phyloP scores from a whole-genome alignment of 306 rosid species.

The Biancaea sappan region DNA sequence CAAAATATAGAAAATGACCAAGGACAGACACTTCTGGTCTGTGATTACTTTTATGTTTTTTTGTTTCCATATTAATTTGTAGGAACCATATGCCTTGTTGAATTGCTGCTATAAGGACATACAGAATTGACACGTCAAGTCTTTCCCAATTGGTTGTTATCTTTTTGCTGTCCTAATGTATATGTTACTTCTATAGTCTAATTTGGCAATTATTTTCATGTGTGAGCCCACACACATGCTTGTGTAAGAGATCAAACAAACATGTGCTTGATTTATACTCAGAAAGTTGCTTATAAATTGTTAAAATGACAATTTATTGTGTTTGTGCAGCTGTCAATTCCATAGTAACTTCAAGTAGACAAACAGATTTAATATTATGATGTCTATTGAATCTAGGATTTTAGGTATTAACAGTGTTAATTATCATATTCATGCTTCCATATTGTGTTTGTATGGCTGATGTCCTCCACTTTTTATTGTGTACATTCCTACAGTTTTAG shows the following conservation, averaged over 20 bases:
- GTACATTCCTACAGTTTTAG: neutral
- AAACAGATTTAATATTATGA: constrained; percentile 1
- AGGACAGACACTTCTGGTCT: constrained; percentile 80
- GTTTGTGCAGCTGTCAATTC: constrained; percentile 18
- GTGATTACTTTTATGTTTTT: constrained; percentile 39
- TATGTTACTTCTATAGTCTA: neutral
- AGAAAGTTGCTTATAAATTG: constrained; percentile 19
- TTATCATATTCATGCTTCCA: constrained; percentile 21
- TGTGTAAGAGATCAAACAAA: constrained; percentile 14
- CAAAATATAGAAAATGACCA: constrained; percentile 52
- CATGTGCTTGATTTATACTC: neutral
- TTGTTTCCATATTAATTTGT: neutral
- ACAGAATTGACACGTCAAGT: constrained; percentile 5
- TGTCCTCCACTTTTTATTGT: constrained; percentile 15
- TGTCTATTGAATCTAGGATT: constrained; percentile 20
- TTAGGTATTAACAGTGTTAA: constrained; percentile 1
- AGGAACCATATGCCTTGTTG: constrained; percentile 22
- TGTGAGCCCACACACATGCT: constrained; percentile 4
- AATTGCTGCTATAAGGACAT: constrained; percentile 1
- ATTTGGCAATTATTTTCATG: constrained; percentile 27
- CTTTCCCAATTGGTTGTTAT: constrained; percentile 1
- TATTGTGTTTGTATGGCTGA: constrained; percentile 14
- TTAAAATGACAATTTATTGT: constrained; percentile 20
- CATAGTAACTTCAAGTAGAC: constrained; percentile 1
- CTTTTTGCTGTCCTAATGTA: constrained; percentile 22